phyloP scores from a whole-genome alignment of 768 basidiomycete genomes.

The Boletus subcaerulescens region DNA sequence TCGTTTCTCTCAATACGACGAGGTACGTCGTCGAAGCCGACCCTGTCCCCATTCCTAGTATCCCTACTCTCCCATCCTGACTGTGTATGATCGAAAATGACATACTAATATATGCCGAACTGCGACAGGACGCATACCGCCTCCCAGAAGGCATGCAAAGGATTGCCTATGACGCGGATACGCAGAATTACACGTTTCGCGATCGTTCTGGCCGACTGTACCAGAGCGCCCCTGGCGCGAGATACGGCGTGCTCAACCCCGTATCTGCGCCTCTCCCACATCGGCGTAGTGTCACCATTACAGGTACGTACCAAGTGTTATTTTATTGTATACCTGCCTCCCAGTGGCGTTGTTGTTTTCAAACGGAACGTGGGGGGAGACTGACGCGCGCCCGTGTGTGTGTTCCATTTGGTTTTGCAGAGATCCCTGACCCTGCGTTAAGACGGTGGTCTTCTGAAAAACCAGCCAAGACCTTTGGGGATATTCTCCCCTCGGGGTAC shows the following conservation, averaged over 20 bases:
- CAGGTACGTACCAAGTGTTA: constrained; percentile 5
- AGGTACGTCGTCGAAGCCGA: constrained; percentile 15
- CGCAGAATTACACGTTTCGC: constrained; percentile 47
- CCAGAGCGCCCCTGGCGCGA: constrained; percentile 41
- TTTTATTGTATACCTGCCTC: too few relatives aligned
- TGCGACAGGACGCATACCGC: constrained; percentile 34
- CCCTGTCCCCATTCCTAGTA: neutral
- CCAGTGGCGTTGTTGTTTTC: neutral
- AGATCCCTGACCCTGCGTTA: constrained; percentile 26
- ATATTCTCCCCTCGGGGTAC: constrained; percentile 45
- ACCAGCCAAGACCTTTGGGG: constrained; percentile 41
- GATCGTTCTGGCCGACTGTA: constrained; percentile 46
- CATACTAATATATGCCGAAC: neutral
- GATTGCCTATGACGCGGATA: constrained; percentile 53
- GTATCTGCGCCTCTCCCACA: constrained; percentile 24
- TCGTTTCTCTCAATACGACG: constrained; percentile 24
- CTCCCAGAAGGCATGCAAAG: constrained; percentile 45
- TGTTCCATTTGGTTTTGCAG: constrained; percentile 6
- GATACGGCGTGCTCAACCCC: constrained; percentile 44
- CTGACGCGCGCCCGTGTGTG: too few relatives aligned
- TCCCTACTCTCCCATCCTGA: too few relatives aligned
- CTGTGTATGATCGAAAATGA: neutral
- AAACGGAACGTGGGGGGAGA: too few relatives aligned
- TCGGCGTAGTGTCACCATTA: constrained; percentile 26
- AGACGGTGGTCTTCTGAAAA: constrained; percentile 15